These are phyloP conservation scores for Zoysia matrella DNA, from an alignment of 202 grass and related monocot genomes.

Conservation along the genomic window DNA sequence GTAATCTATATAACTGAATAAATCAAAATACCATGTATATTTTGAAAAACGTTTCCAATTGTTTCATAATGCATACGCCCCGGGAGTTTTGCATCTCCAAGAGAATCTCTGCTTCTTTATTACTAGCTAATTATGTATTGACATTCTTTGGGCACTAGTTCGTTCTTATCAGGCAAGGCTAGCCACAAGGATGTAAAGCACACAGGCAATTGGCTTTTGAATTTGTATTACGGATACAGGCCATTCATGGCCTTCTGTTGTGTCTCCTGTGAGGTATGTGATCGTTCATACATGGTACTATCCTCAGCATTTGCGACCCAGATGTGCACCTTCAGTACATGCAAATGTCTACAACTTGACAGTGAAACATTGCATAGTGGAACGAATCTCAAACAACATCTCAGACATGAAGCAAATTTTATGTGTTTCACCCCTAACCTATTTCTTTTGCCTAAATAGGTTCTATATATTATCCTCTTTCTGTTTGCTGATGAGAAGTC, in stretches of 20 bases:
- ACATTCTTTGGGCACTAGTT: constrained; percentile 49
- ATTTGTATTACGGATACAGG: no score
- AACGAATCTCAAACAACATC: not conserved
- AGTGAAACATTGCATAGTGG: not conserved
- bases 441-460: constrained; percentile 50
- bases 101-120: no score
- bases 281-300: constrained; percentile 1
- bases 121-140: constrained; percentile 30
- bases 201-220: constrained; percentile 78
- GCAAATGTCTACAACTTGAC: not conserved
- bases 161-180: constrained; percentile 90
- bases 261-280: constrained; percentile 89
- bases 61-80: not conserved
- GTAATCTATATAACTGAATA: no score
- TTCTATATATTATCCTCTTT: constrained; percentile 91
- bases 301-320: not conserved
- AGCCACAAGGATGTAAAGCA: constrained; percentile 97
- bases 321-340: constrained; percentile 7
- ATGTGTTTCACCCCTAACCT: constrained; percentile 17
- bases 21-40: no score
- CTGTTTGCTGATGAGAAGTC: constrained; percentile 47
- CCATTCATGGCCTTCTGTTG: constrained; percentile 62
- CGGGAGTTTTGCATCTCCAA: no score
- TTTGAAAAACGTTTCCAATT: not conserved
- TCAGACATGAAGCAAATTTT: constrained; percentile 11